A percentile compares a stretch with the other conserved stretches of the same genome.
Conservation (phyloP, 768 basidiomycete species). For the Rhodotorula sphaerocarpa region DNA sequence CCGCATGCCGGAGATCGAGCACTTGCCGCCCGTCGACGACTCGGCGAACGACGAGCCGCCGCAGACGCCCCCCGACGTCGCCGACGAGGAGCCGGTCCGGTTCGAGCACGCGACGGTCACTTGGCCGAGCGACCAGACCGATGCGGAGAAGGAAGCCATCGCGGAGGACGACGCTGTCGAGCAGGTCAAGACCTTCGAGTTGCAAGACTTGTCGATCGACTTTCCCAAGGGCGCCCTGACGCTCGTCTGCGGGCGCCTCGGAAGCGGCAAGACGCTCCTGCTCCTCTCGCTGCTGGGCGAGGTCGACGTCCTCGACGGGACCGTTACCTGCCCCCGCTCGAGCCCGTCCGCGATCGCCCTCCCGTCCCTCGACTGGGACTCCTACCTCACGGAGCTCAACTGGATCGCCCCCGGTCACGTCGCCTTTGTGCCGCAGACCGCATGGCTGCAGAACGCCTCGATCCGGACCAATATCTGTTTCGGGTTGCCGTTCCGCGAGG, state of each 20-base stretch:
- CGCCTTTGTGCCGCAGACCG: constrained; percentile 60
- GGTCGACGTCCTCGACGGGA: constrained; percentile 38
- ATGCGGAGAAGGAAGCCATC: neutral
- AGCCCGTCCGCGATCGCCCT: constrained; percentile 33
- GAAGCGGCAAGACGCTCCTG: constrained; percentile 31
- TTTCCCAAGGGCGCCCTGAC: constrained; percentile 62
- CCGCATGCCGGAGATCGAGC: constrained; percentile 44
- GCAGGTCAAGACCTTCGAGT: constrained; percentile 31
- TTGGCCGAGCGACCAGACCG: constrained; percentile 21
- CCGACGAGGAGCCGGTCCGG: constrained; percentile 37
- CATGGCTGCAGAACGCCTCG: constrained; percentile 53
- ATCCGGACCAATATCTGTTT: constrained; percentile 54
- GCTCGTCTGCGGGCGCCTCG: constrained; percentile 26
- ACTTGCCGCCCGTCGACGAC: constrained; percentile 33
- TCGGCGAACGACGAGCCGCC: neutral
- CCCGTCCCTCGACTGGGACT: constrained; percentile 37
- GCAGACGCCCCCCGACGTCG: neutral
- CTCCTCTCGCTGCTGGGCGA: constrained; percentile 39
- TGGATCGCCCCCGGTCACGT: constrained; percentile 42
- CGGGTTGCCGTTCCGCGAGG: constrained; percentile 55
- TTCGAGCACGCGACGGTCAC: constrained; percentile 43
- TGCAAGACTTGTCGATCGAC: constrained; percentile 53
- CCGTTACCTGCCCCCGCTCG: constrained; percentile 26
- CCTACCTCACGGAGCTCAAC: constrained; percentile 21
- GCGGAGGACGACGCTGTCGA: neutral